Conservation (phyloP, 169 alveolate species). For the Neospora caninum region DNA sequence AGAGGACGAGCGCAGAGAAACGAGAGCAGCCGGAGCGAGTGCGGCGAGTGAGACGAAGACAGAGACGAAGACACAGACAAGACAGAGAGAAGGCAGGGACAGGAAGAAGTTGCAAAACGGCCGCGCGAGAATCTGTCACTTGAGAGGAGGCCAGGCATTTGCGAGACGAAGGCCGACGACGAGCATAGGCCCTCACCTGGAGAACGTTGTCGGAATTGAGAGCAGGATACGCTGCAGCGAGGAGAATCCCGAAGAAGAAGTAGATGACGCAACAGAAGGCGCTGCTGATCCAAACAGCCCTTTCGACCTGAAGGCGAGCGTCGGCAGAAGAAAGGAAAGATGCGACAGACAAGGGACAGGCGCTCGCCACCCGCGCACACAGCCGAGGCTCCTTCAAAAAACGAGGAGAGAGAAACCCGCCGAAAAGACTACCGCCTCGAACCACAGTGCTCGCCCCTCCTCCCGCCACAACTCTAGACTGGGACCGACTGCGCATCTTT, state of each 20-base stretch:
- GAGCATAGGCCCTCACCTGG: background rate
- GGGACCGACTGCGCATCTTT: too few species aligned
- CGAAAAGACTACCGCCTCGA: too few species aligned
- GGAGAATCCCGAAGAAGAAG: slow-evolving; percentile 49
- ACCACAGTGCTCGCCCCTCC: too few species aligned
- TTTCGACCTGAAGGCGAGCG: background rate
- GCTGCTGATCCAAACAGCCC: slow-evolving; percentile 44
- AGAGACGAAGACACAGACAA: background rate
- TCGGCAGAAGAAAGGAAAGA: background rate
- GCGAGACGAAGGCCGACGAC: too few species aligned
- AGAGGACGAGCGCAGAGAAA: background rate
- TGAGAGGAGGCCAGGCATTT: too few species aligned
- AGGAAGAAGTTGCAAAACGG: too few species aligned
- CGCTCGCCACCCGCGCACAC: background rate
- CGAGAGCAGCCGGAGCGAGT: background rate
- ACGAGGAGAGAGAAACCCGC: background rate
- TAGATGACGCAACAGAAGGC: slow-evolving; percentile 42
- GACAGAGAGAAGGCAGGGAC: too few species aligned
- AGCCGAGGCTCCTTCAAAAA: background rate
- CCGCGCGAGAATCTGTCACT: too few species aligned
- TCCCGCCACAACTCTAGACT: too few species aligned
- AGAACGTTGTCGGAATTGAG: slow-evolving; percentile 41
- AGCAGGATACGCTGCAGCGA: slow-evolving; percentile 51
- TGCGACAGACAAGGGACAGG: background rate
- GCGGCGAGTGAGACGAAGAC: background rate